Evolutionary conservation across 768 basidiomycete genomes (phyloP), one percentile per base, ranked within the genome.

Genomic region (Imleria badia): DNA sequence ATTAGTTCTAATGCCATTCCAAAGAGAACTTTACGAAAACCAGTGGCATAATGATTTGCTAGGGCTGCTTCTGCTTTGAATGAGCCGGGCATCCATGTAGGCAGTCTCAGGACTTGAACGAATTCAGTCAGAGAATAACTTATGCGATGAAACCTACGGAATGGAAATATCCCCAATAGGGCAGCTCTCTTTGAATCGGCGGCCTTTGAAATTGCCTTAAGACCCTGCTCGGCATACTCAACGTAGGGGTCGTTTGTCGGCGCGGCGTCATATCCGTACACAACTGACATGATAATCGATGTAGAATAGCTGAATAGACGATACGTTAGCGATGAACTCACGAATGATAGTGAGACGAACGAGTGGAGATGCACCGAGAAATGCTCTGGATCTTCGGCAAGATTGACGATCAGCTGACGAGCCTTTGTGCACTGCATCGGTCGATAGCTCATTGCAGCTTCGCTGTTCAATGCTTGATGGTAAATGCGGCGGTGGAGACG

Each of bases 391-490:
- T 62, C 65, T 2, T 64, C 48, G 19, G 66, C 58, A 29, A 79
- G 55, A n/a, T 65, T 66, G 31, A 64, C 33, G 17, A 79, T 57
- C 46, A 77, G 48, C 9, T 66, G 66, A 33, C 63, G 66, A 22
- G 69, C 66, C 51, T 69, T 74, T 41, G 59, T 44, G 10, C 59
- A 51, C 49, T 78, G 76, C 43, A 73, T 62, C 3, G 72, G 67
- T 15, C 55, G 62, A 53, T 73, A 77, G 15, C 39, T 60, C 14
- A 45, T 5, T 19, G 65, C 54, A 12, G 69, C 66, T 40, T 68
- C 66, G 2, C 58, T 51, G 33, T 63, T 63, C 60, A 78, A 61
- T 12, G 66, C 61, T 45, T 76, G 73, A 31, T 76, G 75, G 34
- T 65, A 65, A 29, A 67, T 59, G 36, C 67, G 65, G 8, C 65